A percentile compares a stretch with the other conserved stretches of the same genome.
phyloP scores from a whole-genome alignment of 2,329 filamentous ascomycete species.

The Arthroderma sp. region DNA sequence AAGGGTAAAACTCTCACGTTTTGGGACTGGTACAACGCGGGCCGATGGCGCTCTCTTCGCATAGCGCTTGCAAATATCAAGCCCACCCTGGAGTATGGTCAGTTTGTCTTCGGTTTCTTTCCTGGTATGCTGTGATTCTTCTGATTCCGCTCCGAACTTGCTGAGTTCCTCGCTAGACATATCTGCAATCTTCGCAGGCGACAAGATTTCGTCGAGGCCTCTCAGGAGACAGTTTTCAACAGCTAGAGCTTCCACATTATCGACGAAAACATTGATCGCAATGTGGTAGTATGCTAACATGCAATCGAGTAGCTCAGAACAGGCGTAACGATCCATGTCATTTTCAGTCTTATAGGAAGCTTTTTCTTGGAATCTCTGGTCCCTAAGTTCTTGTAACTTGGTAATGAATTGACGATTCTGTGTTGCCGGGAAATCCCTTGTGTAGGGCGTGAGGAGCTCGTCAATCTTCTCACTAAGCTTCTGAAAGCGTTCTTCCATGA shows the following conservation, averaged over 20 bases:
- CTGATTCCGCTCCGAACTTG: conserved; percentile 9
- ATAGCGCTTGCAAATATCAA: conserved; percentile 1
- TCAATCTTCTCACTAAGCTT: conserved; percentile 5
- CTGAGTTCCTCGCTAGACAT: conserved; percentile 8
- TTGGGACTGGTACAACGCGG: too few species aligned
- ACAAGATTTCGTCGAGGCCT: conserved; percentile 16
- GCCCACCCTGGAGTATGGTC: background rate
- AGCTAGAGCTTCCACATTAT: conserved; percentile 22
- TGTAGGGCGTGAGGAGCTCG: conserved; percentile 12
- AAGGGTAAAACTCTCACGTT: too few species aligned
- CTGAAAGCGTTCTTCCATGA: background rate
- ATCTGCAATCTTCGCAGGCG: conserved; percentile 6
- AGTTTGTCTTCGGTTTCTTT: background rate
- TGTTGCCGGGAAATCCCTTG: conserved; percentile 4
- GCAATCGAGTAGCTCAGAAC: conserved; percentile 21
- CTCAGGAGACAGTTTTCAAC: conserved; percentile 20
- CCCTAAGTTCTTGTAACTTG: background rate
- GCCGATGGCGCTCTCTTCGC: background rate
- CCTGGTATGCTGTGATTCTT: conserved; percentile 1
- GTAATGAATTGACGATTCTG: conserved; percentile 1
- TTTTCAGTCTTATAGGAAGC: conserved; percentile 7
- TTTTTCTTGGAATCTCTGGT: background rate
- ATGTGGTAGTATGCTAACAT: conserved; percentile 32
- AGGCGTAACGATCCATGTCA: conserved; percentile 21
- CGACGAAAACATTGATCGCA: conserved; percentile 15